phyloP scores from a whole-genome alignment of 495 filamentous ascomycete genomes.

The Clohesyomyces aquaticus region DNA sequence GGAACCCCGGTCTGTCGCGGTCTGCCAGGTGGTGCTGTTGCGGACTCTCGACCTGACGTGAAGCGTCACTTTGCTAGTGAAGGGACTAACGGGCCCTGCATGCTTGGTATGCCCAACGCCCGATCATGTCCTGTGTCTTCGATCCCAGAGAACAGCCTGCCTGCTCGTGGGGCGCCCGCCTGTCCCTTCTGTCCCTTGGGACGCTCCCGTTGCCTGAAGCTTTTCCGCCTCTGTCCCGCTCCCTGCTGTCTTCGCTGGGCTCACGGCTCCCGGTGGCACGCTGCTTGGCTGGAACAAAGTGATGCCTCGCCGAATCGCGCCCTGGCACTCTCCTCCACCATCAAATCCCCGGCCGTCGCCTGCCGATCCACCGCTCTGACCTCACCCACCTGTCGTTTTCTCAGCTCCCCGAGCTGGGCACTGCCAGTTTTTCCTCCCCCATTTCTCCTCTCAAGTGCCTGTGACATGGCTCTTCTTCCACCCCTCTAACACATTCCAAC shows the following conservation, averaged over 20 bases:
- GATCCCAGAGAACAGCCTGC: background rate
- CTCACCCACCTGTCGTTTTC: conserved; percentile 8
- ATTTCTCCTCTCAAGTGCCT: background rate
- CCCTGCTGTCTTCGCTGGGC: background rate
- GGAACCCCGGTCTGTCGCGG: no score
- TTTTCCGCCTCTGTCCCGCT: background rate
- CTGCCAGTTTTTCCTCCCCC: background rate
- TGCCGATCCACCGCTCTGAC: conserved; percentile 29
- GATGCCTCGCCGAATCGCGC: background rate
- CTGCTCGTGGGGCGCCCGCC: background rate
- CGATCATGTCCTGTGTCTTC: conserved; percentile 9
- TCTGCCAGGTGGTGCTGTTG: no score
- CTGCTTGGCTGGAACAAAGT: background rate
- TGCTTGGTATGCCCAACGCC: background rate
- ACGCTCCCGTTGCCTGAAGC: background rate
- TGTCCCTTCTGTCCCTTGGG: background rate
- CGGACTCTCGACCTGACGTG: no score
- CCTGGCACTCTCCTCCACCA: background rate
- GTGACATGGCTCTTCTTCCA: background rate
- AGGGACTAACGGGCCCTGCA: background rate
- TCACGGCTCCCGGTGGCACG: background rate
- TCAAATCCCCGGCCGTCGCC: conserved; percentile 13
- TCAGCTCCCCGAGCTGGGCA: background rate
- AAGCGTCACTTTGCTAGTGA: background rate
- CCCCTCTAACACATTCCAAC: background rate